These are phyloP conservation scores for Nicotiana otophora DNA, from an alignment of 257 asterid genomes.

Conservation along the genomic window DNA sequence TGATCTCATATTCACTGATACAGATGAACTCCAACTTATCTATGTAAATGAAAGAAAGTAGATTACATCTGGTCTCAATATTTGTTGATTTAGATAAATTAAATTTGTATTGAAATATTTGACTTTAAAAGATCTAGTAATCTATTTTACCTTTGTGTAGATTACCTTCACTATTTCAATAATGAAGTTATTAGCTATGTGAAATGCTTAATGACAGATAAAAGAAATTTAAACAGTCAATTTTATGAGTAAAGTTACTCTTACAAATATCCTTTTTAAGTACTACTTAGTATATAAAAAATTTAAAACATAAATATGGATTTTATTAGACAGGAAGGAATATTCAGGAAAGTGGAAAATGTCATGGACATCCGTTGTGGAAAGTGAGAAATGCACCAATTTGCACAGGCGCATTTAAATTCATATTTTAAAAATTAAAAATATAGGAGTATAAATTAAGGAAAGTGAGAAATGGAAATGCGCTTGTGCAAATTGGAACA, in stretches of 20 bases:
- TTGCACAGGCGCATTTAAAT: background rate
- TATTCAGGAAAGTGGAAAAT: background rate
- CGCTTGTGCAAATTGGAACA: background rate
- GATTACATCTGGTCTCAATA: background rate
- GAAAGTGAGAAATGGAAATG: background rate
- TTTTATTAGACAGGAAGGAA: background rate
- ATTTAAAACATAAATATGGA: no score
- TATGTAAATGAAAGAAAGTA: background rate
- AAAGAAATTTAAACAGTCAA: no score
- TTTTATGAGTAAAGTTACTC: no score
- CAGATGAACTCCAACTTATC: background rate
- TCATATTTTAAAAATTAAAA: background rate
- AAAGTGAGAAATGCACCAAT: constrained; percentile 2
- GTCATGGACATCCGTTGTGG: background rate
- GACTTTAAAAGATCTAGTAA: no score
- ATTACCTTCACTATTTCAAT: no score
- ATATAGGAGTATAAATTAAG: background rate
- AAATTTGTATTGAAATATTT: no score
- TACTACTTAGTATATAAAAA: no score
- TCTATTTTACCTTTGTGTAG: no score
- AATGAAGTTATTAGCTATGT: no score
- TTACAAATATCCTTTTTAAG: no score
- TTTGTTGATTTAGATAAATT: no score
- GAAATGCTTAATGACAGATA: no score
- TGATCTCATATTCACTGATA: background rate